Conservation (phyloP, 2,329 filamentous ascomycete genomes). For the Emericellopsis cladophorae region DNA sequence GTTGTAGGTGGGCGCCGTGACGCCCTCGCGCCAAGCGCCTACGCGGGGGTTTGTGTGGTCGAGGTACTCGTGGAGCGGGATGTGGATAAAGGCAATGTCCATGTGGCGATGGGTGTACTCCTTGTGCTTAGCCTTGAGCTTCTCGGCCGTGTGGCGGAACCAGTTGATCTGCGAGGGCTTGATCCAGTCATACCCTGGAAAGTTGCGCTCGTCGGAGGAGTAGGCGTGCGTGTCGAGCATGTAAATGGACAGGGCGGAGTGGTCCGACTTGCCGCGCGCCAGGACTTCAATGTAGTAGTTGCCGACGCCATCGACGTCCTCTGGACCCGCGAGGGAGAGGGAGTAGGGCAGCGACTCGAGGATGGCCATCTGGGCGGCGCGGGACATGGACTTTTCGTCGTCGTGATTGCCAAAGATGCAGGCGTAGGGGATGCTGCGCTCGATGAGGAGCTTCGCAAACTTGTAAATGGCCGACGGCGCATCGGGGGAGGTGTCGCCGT, state of each 20-base stretch:
- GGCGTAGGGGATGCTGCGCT: slow-evolving; percentile 82
- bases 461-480: slow-evolving; percentile 89
- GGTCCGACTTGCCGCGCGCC: slow-evolving; percentile 63
- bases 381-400: slow-evolving; percentile 72
- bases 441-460: slow-evolving; percentile 70
- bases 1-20: slow-evolving; percentile 83
- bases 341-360: slow-evolving; percentile 83
- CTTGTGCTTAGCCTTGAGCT: slow-evolving; percentile 63
- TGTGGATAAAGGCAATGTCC: slow-evolving; percentile 95
- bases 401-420: slow-evolving; percentile 97
- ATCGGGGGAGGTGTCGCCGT: slow-evolving; percentile 85
- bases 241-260: slow-evolving; percentile 90
- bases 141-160: slow-evolving; percentile 70
- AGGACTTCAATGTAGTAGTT: slow-evolving; percentile 92
- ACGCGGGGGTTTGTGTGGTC: slow-evolving; percentile 42
- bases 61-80: slow-evolving; percentile 82
- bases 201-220: slow-evolving; percentile 77
- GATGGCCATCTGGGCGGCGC: slow-evolving; percentile 70
- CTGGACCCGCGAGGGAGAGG: slow-evolving; percentile 71
- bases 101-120: slow-evolving; percentile 88
- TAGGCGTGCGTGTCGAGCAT: slow-evolving; percentile 88
- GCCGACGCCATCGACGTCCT: slow-evolving; percentile 76
- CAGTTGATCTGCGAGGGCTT: slow-evolving; percentile 89
- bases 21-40: slow-evolving; percentile 68
- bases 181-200: slow-evolving; percentile 93